Conservation (phyloP, 495 filamentous ascomycete species). For the Penicillium malachiteum region DNA sequence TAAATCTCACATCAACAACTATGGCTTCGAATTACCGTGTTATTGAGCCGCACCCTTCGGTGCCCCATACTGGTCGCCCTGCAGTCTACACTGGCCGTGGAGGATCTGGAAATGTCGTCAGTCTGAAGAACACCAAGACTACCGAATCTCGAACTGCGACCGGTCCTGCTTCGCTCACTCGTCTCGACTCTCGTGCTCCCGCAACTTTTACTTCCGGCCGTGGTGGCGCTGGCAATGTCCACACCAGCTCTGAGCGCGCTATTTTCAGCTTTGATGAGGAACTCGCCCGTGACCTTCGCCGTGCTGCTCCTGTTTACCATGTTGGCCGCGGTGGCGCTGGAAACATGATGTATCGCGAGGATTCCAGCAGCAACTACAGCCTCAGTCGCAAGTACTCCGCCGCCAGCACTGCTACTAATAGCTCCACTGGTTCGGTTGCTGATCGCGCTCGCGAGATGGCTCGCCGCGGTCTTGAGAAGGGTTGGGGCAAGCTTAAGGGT, state of each 20-base stretch:
- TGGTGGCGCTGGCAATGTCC: constrained; percentile 88
- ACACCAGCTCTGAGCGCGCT: constrained; percentile 62
- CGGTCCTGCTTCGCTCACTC: constrained; percentile 52
- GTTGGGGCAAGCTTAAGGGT: constrained; percentile 46
- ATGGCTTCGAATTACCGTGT: constrained; percentile 58
- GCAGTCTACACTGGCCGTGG: constrained; percentile 77
- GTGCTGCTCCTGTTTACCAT: constrained; percentile 67
- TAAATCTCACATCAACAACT: constrained; percentile 17
- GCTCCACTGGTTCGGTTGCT: constrained; percentile 39
- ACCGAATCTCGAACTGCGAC: constrained; percentile 50
- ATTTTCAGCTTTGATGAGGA: constrained; percentile 94
- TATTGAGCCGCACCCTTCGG: constrained; percentile 77
- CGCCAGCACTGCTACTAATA: constrained; percentile 36
- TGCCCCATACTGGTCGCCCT: constrained; percentile 57
- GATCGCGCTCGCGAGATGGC: constrained; percentile 44
- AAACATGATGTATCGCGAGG: constrained; percentile 60
- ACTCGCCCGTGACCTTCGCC: constrained; percentile 65
- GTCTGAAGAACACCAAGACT: constrained; percentile 66
- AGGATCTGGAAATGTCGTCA: constrained; percentile 77
- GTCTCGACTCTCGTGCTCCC: constrained; percentile 40
- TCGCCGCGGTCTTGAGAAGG: constrained; percentile 41
- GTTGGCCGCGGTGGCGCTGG: constrained; percentile 88
- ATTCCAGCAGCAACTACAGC: constrained; percentile 21
- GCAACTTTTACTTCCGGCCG: constrained; percentile 72
- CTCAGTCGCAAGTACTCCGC: constrained; percentile 43